Evolutionary conservation across 345 rosid genomes (phyloP).

Genomic region (Euphorbia peplus): DNA sequence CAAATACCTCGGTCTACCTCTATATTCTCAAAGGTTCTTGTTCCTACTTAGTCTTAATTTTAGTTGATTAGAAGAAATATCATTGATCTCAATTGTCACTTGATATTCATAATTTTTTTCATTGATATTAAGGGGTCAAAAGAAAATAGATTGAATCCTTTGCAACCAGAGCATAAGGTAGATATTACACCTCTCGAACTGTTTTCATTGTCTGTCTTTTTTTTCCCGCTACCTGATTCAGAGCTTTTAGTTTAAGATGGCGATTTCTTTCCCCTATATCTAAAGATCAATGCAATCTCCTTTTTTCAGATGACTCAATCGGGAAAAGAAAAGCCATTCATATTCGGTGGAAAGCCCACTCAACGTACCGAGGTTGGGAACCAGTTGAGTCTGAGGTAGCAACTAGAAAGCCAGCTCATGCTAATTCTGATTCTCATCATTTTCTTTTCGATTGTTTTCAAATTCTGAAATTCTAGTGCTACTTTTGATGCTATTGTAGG

Average conservation of each 20-base stretch:
- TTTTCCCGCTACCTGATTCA: background rate
- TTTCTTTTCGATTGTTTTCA: background rate
- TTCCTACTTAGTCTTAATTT: constrained; percentile 1
- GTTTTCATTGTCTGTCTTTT: too few relatives aligned
- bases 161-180: constrained; percentile 66
- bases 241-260: background rate
- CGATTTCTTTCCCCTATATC: background rate
- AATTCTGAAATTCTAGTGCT: background rate
- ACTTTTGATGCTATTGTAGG: constrained; percentile 35
- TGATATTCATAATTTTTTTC: constrained; percentile 27
- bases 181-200: constrained; percentile 11
- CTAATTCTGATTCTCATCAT: background rate
- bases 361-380: constrained; percentile 40
- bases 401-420: constrained; percentile 1
- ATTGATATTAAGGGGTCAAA: constrained; percentile 68
- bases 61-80: background rate
- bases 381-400: constrained; percentile 44
- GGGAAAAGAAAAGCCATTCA: constrained; percentile 34
- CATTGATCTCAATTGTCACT: constrained; percentile 5
- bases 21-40: constrained; percentile 50
- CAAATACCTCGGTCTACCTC: constrained; percentile 36
- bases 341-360: constrained; percentile 36
- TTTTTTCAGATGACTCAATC: constrained; percentile 30
- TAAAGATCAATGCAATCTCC: background rate
- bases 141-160: constrained; percentile 66